A percentile compares a stretch with the other conserved stretches of the same genome.
phyloP scores from a whole-genome alignment of 805 yeast genomes.

The Kuraishia ogatae region DNA sequence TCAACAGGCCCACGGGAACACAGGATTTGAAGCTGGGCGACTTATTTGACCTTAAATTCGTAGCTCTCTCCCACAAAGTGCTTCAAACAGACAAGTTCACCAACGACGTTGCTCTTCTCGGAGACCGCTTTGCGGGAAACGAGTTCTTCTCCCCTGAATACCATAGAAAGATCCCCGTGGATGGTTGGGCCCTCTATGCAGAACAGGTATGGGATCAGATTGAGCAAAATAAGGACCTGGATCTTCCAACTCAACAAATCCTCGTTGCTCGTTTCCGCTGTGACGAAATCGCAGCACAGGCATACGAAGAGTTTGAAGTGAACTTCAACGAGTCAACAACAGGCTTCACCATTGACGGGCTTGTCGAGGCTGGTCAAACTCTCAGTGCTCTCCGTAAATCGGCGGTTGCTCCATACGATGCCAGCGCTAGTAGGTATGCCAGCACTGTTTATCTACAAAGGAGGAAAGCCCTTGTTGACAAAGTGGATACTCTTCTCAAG shows the following conservation, averaged over 20 bases:
- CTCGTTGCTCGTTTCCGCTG: slow-evolving; percentile 92
- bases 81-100: slow-evolving; percentile 68
- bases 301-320: slow-evolving; percentile 34
- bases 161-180: slow-evolving; percentile 83
- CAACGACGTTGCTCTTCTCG: slow-evolving; percentile 50
- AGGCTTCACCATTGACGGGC: slow-evolving; percentile 15
- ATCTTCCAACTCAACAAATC: slow-evolving; percentile 93
- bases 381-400: slow-evolving; percentile 34
- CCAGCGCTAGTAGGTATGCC: slow-evolving; percentile 69
- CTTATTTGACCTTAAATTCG: slow-evolving; percentile 80
- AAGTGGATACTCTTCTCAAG: slow-evolving; percentile 37
- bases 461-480: slow-evolving; percentile 35
- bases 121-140: slow-evolving; percentile 44
- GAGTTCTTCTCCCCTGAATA: slow-evolving; percentile 58
- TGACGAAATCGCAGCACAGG: slow-evolving; percentile 67
- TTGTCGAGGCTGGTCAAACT: slow-evolving; percentile 29
- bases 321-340: slow-evolving; percentile 20
- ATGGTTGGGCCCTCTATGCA: slow-evolving; percentile 93
- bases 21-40: slow-evolving; percentile 50
- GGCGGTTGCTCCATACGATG: slow-evolving; percentile 50
- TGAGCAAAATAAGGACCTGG: slow-evolving; percentile 86
- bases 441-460: slow-evolving; percentile 58
- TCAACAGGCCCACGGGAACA: slow-evolving; percentile 66
- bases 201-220: slow-evolving; percentile 92
- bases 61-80: slow-evolving; percentile 77